These are phyloP conservation scores for Syzygium aqueum DNA, from an alignment of 345 rosid species.

Conservation along the genomic window DNA sequence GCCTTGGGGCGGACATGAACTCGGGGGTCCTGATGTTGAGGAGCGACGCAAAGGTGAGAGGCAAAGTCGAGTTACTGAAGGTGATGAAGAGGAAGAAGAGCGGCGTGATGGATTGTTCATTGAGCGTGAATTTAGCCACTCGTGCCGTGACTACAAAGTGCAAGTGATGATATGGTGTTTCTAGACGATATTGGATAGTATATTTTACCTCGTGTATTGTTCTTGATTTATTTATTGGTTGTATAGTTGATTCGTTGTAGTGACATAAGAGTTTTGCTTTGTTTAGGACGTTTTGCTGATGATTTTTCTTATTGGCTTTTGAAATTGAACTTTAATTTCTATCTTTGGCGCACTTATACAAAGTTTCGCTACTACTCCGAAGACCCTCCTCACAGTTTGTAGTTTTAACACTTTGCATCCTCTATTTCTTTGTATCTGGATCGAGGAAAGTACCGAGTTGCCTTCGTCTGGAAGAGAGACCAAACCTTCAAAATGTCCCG, in stretches of 20 bases:
- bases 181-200: background rate
- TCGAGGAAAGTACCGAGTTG: background rate
- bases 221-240: background rate
- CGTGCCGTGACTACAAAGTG: background rate
- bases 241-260: background rate
- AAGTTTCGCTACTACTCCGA: background rate
- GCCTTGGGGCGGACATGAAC: background rate
- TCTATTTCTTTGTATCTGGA: background rate
- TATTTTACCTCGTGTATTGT: background rate
- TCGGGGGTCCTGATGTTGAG: background rate
- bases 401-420: background rate
- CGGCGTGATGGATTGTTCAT: slow-evolving; percentile 1
- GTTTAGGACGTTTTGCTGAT: background rate
- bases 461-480: background rate
- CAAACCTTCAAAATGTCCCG: background rate
- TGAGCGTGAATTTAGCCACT: background rate
- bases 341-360: background rate
- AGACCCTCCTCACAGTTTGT: background rate
- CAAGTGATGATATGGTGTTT: background rate
- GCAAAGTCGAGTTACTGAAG: slow-evolving; percentile 2
- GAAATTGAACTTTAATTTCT: background rate
- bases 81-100: slow-evolving; percentile 1
- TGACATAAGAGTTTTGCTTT: background rate
- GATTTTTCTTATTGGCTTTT: background rate
- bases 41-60: background rate